Conservation (phyloP, 2,329 filamentous ascomycete species). For the Tolypocladium sp. region DNA sequence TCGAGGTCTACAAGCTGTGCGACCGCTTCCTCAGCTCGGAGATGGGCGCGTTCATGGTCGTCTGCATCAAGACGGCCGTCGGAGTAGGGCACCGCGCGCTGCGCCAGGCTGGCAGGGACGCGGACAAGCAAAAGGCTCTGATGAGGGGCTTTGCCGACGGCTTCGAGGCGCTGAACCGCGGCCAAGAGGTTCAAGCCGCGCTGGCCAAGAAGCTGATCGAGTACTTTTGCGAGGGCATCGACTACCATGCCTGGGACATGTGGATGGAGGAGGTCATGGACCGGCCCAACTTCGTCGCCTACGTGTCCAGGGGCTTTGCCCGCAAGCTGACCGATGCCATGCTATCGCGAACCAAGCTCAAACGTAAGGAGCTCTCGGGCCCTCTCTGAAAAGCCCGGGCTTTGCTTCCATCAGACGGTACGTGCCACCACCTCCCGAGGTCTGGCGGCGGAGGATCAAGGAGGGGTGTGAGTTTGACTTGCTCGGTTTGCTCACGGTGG, state of each 20-base stretch:
- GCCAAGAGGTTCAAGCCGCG: constrained; percentile 11
- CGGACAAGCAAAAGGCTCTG: constrained; percentile 16
- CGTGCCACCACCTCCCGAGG: no score
- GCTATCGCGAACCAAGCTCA: constrained; percentile 12
- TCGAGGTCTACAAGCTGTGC: constrained; percentile 27
- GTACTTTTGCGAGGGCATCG: constrained; percentile 23
- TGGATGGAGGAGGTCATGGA: constrained; percentile 15
- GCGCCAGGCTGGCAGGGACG: constrained; percentile 15
- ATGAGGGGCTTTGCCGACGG: constrained; percentile 25
- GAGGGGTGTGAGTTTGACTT: no score
- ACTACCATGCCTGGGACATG: constrained; percentile 16
- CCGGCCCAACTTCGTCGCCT: constrained; percentile 18
- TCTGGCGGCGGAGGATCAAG: no score
- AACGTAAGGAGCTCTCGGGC: constrained; percentile 16
- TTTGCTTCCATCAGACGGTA: no score
- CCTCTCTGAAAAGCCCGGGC: neutral
- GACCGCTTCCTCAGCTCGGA: constrained; percentile 21
- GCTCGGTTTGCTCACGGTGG: no score
- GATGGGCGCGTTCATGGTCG: constrained; percentile 19
- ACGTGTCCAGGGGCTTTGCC: constrained; percentile 21
- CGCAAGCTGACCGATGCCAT: constrained; percentile 15
- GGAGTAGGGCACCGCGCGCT: constrained; percentile 22
- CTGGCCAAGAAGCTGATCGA: constrained; percentile 15
- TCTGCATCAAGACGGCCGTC: constrained; percentile 19
- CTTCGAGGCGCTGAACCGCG: constrained; percentile 19